Percentiles rank a stretch among this genome's conserved stretches.
Conservation (phyloP, 768 basidiomycete species). For the Grammothele lineata region DNA sequence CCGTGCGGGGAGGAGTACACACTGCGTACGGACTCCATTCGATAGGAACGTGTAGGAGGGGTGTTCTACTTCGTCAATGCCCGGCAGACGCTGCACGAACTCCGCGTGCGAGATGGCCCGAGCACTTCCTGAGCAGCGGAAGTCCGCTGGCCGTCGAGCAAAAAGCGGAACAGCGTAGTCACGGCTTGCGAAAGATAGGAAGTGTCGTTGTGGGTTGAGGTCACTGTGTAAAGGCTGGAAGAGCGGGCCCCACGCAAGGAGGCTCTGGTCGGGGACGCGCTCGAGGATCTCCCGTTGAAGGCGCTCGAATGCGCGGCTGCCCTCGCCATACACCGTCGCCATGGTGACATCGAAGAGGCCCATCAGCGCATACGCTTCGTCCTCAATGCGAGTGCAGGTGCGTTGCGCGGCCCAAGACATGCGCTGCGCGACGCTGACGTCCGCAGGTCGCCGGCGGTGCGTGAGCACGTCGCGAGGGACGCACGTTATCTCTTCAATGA, state of each 20-base stretch:
- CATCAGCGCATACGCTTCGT: constrained; percentile 5
- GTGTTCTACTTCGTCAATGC: no score
- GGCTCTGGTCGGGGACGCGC: constrained; percentile 8
- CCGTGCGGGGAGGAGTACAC: no score
- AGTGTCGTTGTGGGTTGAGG: no score
- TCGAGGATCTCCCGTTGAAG: constrained; percentile 6
- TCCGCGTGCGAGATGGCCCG: no score
- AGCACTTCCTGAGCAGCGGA: no score
- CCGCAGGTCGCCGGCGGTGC: not conserved
- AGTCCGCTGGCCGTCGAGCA: no score
- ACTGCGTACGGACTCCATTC: no score
- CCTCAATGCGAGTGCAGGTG: not conserved
- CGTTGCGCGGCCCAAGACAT: not conserved
- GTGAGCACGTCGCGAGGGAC: not conserved
- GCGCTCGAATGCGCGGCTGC: not conserved
- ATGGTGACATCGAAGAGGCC: constrained; percentile 4
- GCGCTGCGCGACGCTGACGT: constrained; percentile 2
- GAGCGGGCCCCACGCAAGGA: constrained; percentile 8
- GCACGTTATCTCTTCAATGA: not conserved
- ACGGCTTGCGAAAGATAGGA: no score
- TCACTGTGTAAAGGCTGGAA: no score
- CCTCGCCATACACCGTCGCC: constrained; percentile 5
- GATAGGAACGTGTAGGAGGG: no score
- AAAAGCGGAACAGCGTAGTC: no score
- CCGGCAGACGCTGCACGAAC: no score